Conservation (phyloP, 2,329 filamentous ascomycete species). For the Pyrenophora seminiperda region DNA sequence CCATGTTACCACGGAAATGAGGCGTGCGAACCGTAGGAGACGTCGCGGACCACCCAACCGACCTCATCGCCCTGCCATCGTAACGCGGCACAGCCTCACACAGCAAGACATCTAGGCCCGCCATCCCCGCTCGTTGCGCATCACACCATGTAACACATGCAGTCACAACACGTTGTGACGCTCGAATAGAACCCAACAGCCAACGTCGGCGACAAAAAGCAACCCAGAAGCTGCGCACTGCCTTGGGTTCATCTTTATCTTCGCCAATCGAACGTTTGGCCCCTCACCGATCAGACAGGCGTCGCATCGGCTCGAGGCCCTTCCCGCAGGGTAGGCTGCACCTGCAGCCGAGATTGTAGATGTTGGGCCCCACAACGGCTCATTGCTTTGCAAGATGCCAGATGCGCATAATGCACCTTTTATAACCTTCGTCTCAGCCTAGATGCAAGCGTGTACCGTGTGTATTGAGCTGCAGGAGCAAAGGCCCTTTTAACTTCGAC, state of each 20-base stretch:
- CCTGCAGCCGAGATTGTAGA: constrained; percentile 12
- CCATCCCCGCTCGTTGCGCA: neutral
- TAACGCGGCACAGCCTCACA: neutral
- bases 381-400: constrained; percentile 3
- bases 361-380: neutral
- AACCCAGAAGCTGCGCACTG: constrained; percentile 8
- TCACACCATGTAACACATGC: neutral
- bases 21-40: neutral
- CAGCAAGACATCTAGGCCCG: neutral
- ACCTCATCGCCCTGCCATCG: too few relatives aligned
- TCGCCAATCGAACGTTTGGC: constrained; percentile 16
- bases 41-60: too few relatives aligned
- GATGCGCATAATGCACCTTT: constrained; percentile 4
- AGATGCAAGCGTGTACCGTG: constrained; percentile 6
- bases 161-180: constrained; percentile 4
- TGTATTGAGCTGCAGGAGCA: neutral
- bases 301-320: constrained; percentile 24
- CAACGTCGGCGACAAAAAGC: constrained; percentile 9
- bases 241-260: constrained; percentile 1
- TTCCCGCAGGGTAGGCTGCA: constrained; percentile 16
- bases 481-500: neutral
- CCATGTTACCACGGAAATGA: constrained; percentile 1
- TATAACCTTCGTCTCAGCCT: constrained; percentile 5
- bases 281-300: constrained; percentile 15
- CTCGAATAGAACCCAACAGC: constrained; percentile 10